A percentile compares a stretch with the other conserved stretches of the same genome.
Conservation (phyloP, 2,329 filamentous ascomycete genomes). For the Aspergillus sp. region DNA sequence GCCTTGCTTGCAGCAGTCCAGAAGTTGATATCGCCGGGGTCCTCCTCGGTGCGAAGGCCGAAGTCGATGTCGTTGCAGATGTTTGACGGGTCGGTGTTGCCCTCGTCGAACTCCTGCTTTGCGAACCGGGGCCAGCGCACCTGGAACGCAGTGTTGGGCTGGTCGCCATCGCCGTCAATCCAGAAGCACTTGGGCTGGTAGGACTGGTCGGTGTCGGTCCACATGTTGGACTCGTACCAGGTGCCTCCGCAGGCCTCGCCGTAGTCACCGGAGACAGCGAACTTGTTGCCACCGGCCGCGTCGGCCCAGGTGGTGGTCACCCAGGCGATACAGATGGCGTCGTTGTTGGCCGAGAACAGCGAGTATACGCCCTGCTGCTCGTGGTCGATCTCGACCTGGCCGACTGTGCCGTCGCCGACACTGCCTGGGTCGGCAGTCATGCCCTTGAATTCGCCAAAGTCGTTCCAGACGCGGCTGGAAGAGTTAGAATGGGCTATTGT, state of each 20-base stretch:
- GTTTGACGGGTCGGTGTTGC: background rate
- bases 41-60: slow-evolving; percentile 6
- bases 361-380: slow-evolving; percentile 13
- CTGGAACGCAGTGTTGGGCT: slow-evolving; percentile 10
- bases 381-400: slow-evolving; percentile 8
- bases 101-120: background rate
- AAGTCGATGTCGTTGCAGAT: slow-evolving; percentile 13
- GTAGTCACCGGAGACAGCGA: slow-evolving; percentile 12
- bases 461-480: slow-evolving; percentile 11
- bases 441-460: slow-evolving; percentile 6
- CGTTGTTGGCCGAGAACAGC: slow-evolving; percentile 10
- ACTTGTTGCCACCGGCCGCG: slow-evolving; percentile 9
- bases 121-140: slow-evolving; percentile 10
- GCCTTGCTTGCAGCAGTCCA: background rate
- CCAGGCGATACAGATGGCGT: slow-evolving; percentile 15
- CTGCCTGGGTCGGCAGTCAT: slow-evolving; percentile 9
- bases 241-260: slow-evolving; percentile 10
- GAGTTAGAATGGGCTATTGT: background rate
- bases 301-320: slow-evolving; percentile 14
- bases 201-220: slow-evolving; percentile 6
- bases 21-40: slow-evolving; percentile 8
- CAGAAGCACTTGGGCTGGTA: slow-evolving; percentile 14
- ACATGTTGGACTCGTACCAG: slow-evolving; percentile 14
- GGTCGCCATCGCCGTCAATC: slow-evolving; percentile 11
- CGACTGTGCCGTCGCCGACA: slow-evolving; percentile 5